phyloP scores from a whole-genome alignment of 257 asterid species.

The Catharanthus roseus region DNA sequence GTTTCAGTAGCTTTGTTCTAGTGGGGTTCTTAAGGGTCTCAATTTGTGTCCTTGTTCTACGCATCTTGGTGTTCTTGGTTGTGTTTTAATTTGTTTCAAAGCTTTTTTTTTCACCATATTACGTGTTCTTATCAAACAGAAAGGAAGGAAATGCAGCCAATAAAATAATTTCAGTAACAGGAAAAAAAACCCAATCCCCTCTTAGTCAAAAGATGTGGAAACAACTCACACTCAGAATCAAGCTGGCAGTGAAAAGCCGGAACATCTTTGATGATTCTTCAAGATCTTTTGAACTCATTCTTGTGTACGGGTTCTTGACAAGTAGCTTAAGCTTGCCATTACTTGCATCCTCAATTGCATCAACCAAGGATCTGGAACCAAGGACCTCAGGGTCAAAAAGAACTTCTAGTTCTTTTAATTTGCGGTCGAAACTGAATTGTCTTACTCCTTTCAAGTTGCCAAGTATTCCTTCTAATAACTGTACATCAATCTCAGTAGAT shows the following conservation, averaged over 20 bases:
- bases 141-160: background rate
- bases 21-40: too few relatives aligned
- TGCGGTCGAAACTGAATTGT: conserved; percentile 50
- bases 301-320: conserved; percentile 76
- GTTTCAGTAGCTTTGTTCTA: too few relatives aligned
- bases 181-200: background rate
- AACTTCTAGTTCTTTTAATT: conserved; percentile 57
- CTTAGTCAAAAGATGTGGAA: conserved; percentile 1
- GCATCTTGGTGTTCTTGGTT: too few relatives aligned
- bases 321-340: conserved; percentile 56
- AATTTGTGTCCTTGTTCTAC: too few relatives aligned
- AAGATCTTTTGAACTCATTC: conserved; percentile 85
- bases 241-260: conserved; percentile 75
- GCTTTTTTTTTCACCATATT: too few relatives aligned
- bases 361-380: conserved; percentile 76
- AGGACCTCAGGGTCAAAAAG: conserved; percentile 90
- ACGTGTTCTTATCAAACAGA: too few relatives aligned
- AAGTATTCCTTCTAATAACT: conserved; percentile 63
- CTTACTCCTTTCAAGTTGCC: conserved; percentile 69
- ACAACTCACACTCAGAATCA: conserved; percentile 78
- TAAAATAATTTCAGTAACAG: background rate
- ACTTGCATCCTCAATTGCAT: conserved; percentile 65
- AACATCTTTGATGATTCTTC: conserved; percentile 86
- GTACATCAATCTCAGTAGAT: conserved; percentile 58
- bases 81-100: too few relatives aligned